Conservation (phyloP, 805 yeast genomes). For the Ogataea henricii region DNA sequence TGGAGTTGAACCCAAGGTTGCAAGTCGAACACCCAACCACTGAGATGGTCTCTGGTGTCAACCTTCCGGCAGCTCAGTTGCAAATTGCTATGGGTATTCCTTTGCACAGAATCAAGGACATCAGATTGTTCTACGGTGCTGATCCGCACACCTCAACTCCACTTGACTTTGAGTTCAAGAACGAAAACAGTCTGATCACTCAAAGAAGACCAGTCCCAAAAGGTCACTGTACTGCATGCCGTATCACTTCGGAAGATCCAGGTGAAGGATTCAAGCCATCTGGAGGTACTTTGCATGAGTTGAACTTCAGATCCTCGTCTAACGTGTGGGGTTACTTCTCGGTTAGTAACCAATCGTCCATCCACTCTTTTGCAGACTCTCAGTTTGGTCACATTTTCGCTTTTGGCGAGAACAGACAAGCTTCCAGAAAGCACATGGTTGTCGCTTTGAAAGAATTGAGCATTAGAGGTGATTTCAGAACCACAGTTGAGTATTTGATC, state of each 20-base stretch:
- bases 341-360: constrained; percentile 93
- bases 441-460: constrained; percentile 96
- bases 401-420: constrained; percentile 97
- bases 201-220: constrained; percentile 95
- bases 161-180: constrained; percentile 86
- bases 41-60: constrained; percentile 98
- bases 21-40: constrained; percentile 99
- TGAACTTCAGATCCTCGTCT: constrained; percentile 94
- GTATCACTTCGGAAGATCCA: constrained; percentile 99
- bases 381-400: constrained; percentile 99
- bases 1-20: constrained; percentile 96
- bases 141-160: constrained; percentile 91
- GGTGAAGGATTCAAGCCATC: constrained; percentile 99
- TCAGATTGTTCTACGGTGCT: constrained; percentile 89
- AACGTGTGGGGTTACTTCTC: constrained; percentile 99
- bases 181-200: constrained; percentile 66
- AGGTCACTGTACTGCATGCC: constrained; percentile 99
- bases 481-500: constrained; percentile 96
- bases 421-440: constrained; percentile 98
- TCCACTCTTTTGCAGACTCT: constrained; percentile 96
- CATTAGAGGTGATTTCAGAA: constrained; percentile 97
- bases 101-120: constrained; percentile 90
- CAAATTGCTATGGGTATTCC: constrained; percentile 99
- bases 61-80: constrained; percentile 96
- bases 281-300: constrained; percentile 94